Evolutionary conservation across 768 basidiomycete species (phyloP), one percentile per base, ranked within the genome.

Genomic region (Melanogaster broomeanus): DNA sequence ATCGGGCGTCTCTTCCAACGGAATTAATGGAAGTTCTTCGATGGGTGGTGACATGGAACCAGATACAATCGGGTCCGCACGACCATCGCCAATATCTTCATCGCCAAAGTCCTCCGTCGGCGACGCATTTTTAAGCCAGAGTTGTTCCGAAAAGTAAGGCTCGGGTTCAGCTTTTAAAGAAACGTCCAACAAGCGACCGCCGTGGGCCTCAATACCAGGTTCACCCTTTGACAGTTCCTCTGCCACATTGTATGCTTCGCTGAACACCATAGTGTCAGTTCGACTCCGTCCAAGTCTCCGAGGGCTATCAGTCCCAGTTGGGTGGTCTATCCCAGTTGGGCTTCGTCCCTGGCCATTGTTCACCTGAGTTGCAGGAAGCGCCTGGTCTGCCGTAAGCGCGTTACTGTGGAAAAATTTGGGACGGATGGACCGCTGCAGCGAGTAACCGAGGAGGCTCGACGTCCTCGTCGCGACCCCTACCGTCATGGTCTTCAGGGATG

Each of bases 211-310:
- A 22, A 6, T 24, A 21, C 25, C 47, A 25, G 58, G 55, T 9
- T 56, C 64, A 33, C 30, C 28, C 44, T 53, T 66, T 22, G 71
- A 63, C 11, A 75, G 50, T 48, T 78, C 77, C 42, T 77, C 77
- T 10, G 63, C 64, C 42, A 75, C 53, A 45, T 45, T 70, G 34
- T 57, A 70, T 0, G 62, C 72, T 52, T 80, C 77, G 60, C 78
- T 81, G 56, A 82, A 78, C 19, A 89, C 79, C 88, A 90, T 89
- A 3, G 87, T 90, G 56, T 88, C 87, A 9, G 87, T 88, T 54
- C 87, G 72, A 53, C 65, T 78, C 28, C 87, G 72, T 2, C 84
- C 81, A 19, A 74, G 59, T 35, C 67, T 77, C 9, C 79, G 70
- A 34, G 79, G 74, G 59, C 76, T 77, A 49, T 74, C 71, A 3